These are phyloP conservation scores for maize (Zea mays) DNA, from an alignment of 176 grass and related monocot species.

Conservation along the genomic window DNA sequence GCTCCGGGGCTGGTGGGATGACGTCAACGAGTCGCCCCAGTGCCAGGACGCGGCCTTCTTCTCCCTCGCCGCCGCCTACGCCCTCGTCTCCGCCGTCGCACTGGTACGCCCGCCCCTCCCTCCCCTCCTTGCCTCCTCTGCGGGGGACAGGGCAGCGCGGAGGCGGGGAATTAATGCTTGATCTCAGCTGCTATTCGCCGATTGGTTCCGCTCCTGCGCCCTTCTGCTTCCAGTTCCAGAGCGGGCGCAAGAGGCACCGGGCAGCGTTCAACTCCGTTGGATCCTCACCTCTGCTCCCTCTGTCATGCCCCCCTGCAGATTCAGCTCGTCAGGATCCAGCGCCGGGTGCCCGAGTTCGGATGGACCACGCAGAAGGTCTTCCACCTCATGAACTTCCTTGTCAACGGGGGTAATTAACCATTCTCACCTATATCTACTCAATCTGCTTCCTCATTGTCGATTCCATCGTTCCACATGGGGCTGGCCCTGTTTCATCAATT, in stretches of 20 bases:
- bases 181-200: neutral
- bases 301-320: constrained; percentile 48
- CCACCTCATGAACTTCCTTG: constrained; percentile 99
- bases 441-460: neutral
- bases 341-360: constrained; percentile 83
- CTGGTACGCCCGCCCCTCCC: constrained; percentile 43
- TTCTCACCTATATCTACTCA: neutral
- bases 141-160: neutral
- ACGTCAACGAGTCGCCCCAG: constrained; percentile 65
- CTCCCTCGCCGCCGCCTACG: constrained; percentile 80
- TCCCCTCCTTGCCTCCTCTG: neutral
- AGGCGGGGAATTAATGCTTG: neutral
- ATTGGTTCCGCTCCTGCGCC: constrained; percentile 2
- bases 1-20: constrained; percentile 64
- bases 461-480: neutral
- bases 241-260: neutral
- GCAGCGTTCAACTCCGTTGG: neutral
- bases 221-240: neutral
- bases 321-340: constrained; percentile 88
- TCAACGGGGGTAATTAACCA: constrained; percentile 70
- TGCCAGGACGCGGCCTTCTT: constrained; percentile 91
- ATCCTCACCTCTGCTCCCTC: neutral
- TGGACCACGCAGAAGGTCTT: constrained; percentile 99
- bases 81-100: constrained; percentile 74
- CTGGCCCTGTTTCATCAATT: neutral